Evolutionary conservation across 257 asterid genomes (phyloP).

Genomic region (Lantana camara): DNA sequence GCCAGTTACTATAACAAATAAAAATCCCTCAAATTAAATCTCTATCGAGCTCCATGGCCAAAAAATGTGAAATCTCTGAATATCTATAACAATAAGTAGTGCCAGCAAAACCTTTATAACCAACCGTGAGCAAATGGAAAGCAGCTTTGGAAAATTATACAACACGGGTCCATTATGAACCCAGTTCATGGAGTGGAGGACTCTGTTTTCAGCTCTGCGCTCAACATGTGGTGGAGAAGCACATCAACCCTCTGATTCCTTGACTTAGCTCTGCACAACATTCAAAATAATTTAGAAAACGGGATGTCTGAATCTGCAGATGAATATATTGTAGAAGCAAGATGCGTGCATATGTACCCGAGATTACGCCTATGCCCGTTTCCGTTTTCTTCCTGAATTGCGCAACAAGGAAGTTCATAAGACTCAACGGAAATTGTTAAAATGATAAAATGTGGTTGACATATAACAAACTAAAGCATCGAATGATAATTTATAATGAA

Average conservation of each 20-base stretch:
- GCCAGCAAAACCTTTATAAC: no score
- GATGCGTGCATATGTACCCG: constrained; percentile 53
- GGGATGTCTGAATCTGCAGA: not conserved
- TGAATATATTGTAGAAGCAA: constrained; percentile 6
- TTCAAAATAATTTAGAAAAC: constrained; percentile 9
- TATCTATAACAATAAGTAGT: no score
- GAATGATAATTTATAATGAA: not conserved
- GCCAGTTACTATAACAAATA: no score
- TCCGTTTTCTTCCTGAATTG: constrained; percentile 54
- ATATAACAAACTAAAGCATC: not conserved
- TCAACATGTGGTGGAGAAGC: constrained; percentile 96
- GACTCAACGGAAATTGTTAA: not conserved
- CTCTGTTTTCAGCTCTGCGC: constrained; percentile 66
- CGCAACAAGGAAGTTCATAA: not conserved
- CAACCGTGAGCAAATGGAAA: no score
- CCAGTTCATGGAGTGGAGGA: constrained; percentile 39
- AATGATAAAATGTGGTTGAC: not conserved
- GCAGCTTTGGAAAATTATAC: no score
- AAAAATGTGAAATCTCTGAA: no score
- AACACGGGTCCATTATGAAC: not conserved
- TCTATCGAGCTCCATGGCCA: no score
- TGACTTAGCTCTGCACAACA: constrained; percentile 62
- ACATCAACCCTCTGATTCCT: constrained; percentile 81
- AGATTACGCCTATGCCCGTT: constrained; percentile 46
- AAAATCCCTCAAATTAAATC: no score